Evolutionary conservation across 768 basidiomycete species (phyloP).

Genomic region (Tulasnella sp.): DNA sequence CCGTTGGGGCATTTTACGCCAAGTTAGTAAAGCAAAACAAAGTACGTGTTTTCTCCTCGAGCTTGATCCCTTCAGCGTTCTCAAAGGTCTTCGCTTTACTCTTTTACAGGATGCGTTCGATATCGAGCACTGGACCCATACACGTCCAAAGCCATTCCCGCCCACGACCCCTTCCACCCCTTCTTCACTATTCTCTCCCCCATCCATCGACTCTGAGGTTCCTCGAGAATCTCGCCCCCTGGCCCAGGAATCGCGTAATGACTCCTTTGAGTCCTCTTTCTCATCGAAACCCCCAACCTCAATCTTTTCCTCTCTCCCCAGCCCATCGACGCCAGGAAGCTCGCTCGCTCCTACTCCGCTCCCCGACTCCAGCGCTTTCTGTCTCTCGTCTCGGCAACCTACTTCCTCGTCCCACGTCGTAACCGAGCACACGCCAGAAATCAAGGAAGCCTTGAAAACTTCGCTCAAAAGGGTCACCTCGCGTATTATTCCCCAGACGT

Average conservation of each 20-base stretch:
- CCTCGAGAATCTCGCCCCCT: not conserved
- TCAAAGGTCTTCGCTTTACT: not conserved
- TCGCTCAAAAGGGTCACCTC: not conserved
- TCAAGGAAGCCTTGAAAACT: not conserved
- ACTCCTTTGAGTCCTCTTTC: not conserved
- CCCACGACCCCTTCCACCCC: not conserved
- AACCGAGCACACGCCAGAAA: not conserved
- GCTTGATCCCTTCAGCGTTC: too few species aligned
- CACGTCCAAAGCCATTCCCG: not conserved
- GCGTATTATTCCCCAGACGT: not conserved
- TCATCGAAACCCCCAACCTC: not conserved
- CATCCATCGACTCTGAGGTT: not conserved
- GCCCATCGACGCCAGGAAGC: not conserved
- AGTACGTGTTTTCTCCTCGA: not conserved
- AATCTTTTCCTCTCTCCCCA: not conserved
- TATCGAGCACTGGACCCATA: not conserved
- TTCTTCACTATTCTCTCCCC: not conserved
- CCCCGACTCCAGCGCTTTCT: not conserved
- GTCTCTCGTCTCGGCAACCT: not conserved
- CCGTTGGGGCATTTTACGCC: not conserved
- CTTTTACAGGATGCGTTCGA: not conserved
- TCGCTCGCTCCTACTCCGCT: not conserved
- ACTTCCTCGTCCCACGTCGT: not conserved
- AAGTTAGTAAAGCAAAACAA: not conserved
- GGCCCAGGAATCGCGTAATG: not conserved